Evolutionary conservation across 2,329 filamentous ascomycete genomes (phyloP).

Genomic region (Scytalidium lignicola): DNA sequence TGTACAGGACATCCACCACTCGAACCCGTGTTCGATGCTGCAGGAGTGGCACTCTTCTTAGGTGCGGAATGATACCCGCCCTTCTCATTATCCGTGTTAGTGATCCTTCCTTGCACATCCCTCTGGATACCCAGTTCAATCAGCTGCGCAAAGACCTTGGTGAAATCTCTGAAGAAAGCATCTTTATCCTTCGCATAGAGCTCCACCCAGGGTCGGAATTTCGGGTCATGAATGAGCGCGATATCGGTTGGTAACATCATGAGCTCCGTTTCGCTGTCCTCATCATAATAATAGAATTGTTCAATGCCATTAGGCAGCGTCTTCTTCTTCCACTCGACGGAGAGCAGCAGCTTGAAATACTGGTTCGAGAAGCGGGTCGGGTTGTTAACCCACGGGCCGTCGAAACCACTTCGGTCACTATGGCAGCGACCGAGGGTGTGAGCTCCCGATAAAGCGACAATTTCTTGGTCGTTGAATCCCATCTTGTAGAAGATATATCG

Average conservation of each 20-base stretch:
- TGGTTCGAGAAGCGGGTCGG: slow-evolving; percentile 55
- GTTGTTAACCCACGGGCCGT: slow-evolving; percentile 54
- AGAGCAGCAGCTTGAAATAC: slow-evolving; percentile 49
- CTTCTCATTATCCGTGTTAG: slow-evolving; percentile 51
- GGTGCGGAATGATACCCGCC: slow-evolving; percentile 53
- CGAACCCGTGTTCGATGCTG: slow-evolving; percentile 14
- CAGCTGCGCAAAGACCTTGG: slow-evolving; percentile 53
- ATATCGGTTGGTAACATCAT: slow-evolving; percentile 67
- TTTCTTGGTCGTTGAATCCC: slow-evolving; percentile 57
- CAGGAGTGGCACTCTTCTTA: slow-evolving; percentile 43
- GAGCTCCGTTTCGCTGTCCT: slow-evolving; percentile 47
- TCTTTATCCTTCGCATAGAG: slow-evolving; percentile 57
- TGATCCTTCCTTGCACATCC: slow-evolving; percentile 45
- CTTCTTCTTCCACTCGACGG: slow-evolving; percentile 49
- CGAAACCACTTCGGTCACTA: slow-evolving; percentile 49
- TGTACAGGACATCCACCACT: slow-evolving; percentile 28
- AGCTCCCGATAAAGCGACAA: slow-evolving; percentile 50
- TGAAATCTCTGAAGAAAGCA: slow-evolving; percentile 55
- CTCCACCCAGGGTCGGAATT: slow-evolving; percentile 52
- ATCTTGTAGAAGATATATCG: slow-evolving; percentile 53
- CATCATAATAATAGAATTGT: slow-evolving; percentile 56
- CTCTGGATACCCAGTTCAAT: slow-evolving; percentile 55
- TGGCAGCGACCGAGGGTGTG: slow-evolving; percentile 54
- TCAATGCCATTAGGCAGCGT: slow-evolving; percentile 45
- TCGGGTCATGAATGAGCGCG: slow-evolving; percentile 47